A percentile compares a stretch with the other conserved stretches of the same genome.
Evolutionary conservation across 2,329 filamentous ascomycete genomes (phyloP).

Genomic region (Penicillium decumbens): DNA sequence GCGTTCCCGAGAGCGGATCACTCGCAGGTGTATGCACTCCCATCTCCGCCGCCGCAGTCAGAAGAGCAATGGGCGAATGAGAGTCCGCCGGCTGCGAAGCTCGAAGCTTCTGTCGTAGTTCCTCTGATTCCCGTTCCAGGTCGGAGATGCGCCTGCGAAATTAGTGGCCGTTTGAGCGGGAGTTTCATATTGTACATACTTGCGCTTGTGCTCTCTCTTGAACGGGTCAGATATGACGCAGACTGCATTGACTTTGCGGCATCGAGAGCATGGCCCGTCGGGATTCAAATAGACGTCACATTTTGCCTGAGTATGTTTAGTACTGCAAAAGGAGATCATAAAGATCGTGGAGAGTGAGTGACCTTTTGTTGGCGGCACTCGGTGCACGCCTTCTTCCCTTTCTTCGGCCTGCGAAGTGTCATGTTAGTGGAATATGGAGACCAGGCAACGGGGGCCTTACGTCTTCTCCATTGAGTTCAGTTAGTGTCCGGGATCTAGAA

Average conservation of each 20-base stretch:
- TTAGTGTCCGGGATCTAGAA: background rate
- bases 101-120: conserved; percentile 34
- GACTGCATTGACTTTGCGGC: conserved; percentile 32
- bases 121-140: conserved; percentile 36
- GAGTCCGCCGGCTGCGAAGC: conserved; percentile 22
- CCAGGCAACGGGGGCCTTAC: conserved; percentile 6
- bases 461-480: conserved; percentile 4
- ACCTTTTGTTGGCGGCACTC: conserved; percentile 46
- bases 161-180: background rate
- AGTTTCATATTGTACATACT: conserved; percentile 21
- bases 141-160: conserved; percentile 33
- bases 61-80: conserved; percentile 25
- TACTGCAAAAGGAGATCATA: background rate
- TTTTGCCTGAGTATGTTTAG: conserved; percentile 26
- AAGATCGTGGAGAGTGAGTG: background rate
- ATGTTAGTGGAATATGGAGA: conserved; percentile 11
- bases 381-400: conserved; percentile 41
- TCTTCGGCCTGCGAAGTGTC: conserved; percentile 18
- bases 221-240: conserved; percentile 43
- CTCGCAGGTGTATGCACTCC: conserved; percentile 18
- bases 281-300: conserved; percentile 40
- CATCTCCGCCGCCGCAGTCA: conserved; percentile 33
- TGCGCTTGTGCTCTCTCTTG: conserved; percentile 42
- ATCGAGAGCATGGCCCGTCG: conserved; percentile 36
- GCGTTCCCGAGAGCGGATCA: conserved; percentile 2